phyloP scores from a whole-genome alignment of 208 protist species.

The Spongospora subterranea region DNA sequence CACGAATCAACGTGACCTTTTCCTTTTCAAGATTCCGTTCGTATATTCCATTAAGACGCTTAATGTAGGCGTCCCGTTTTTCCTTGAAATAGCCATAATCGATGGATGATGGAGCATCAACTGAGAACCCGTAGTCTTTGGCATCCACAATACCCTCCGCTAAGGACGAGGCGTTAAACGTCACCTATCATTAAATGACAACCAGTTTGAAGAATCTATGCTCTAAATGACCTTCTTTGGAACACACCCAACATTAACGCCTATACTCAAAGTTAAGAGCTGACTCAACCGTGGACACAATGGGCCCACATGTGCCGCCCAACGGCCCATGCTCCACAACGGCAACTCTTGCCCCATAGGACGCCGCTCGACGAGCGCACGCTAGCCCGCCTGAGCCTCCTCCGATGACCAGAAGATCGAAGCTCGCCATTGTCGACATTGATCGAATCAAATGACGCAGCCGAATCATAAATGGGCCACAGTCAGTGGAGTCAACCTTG shows the following conservation, averaged over 20 bases:
- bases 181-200: background rate
- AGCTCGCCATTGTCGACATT: background rate
- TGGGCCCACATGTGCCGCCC: conserved; percentile 61
- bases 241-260: conserved; percentile 84
- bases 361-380: conserved; percentile 70
- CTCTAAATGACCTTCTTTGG: conserved; percentile 81
- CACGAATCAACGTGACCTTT: conserved; percentile 66
- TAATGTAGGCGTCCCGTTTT: conserved; percentile 75
- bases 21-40: conserved; percentile 70
- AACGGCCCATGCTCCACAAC: conserved; percentile 66
- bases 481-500: too few relatives aligned
- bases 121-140: background rate
- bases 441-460: too few relatives aligned
- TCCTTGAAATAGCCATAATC: conserved; percentile 70
- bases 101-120: background rate
- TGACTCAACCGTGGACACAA: background rate
- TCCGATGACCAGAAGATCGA: conserved; percentile 62
- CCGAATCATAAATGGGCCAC: too few relatives aligned
- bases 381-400: conserved; percentile 71
- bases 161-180: conserved; percentile 19
- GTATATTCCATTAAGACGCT: conserved; percentile 77
- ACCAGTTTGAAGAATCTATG: background rate
- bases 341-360: conserved; percentile 68
- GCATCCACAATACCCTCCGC: background rate
- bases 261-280: conserved; percentile 19